Evolutionary conservation across 2,329 filamentous ascomycete genomes (phyloP), one percentile per base, ranked within the genome.

Genomic region (Colletotrichum lentis): DNA sequence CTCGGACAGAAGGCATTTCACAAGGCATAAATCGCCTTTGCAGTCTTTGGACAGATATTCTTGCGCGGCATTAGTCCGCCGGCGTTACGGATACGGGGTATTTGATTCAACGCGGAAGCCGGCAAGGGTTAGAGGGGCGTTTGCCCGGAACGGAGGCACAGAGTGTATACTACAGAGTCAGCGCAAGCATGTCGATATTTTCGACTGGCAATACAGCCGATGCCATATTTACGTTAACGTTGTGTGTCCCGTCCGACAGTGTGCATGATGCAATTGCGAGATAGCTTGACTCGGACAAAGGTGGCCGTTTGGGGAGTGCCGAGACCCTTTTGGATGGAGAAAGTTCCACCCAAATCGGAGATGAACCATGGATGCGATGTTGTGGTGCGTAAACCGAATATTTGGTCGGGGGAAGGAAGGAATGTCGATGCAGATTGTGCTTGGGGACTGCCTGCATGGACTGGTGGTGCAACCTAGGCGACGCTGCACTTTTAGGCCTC

Each of bases 11-110:
- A 47, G 53, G 50, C 64, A 64, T 47, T 22, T 61, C 43, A 35
- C 24, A 53, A 52, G 52, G 49, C 57, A 52, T 20, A 44, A 35
- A 16, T 39, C 31, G 47, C 58, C 63, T 53, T 43, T 54, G 27
- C 35, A 47, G 64, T 62, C 35, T 49, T 20, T 54, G 41, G 52
- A 37, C 14, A 39, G 39, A 53, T 11, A 20, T 62, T 57, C 24
- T 43, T 18, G 20, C 27, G 56, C 52, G 63, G 64, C 57, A 67
- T 37, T 35, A 47, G 64, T 31, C 47, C 67, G 64, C 57, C 52
- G 67, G 67, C 67, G 67, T 68, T 69, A 31, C 41, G 53, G 64
- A 46, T 37, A 69, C 24, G 46, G n/a, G 57, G 57, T 50, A 63
- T 57, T 14, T 31, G 63, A 64, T 44, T 63, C 52, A 62, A 64